Conservation (phyloP, 768 basidiomycete genomes). For the Pisolithus sp. region DNA sequence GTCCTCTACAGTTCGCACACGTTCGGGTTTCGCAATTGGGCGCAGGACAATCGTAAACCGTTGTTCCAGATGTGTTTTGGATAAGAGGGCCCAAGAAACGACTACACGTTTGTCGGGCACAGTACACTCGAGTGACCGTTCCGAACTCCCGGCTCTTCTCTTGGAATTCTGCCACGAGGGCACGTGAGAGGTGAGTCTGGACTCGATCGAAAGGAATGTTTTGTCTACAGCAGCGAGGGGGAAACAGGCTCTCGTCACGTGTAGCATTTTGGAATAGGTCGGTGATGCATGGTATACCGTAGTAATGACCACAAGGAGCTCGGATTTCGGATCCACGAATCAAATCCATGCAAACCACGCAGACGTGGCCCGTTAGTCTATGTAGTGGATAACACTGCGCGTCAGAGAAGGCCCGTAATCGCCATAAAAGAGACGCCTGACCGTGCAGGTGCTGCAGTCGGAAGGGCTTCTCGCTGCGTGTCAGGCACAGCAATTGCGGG, state of each 20-base stretch:
- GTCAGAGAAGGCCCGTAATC: not conserved
- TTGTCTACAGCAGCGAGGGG: slow-evolving; percentile 34
- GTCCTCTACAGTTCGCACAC: slow-evolving; percentile 21
- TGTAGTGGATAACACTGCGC: not conserved
- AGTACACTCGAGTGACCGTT: slow-evolving; percentile 34
- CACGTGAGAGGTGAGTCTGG: slow-evolving; percentile 16
- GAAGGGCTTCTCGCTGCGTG: not conserved
- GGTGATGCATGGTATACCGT: slow-evolving; percentile 29
- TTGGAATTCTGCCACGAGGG: slow-evolving; percentile 14
- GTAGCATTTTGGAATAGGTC: slow-evolving; percentile 30
- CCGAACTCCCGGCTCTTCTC: slow-evolving; percentile 26
- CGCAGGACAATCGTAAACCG: slow-evolving; percentile 17
- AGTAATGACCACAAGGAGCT: slow-evolving; percentile 31
- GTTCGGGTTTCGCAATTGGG: slow-evolving; percentile 15
- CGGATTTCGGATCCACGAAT: slow-evolving; percentile 22
- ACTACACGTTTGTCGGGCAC: slow-evolving; percentile 29
- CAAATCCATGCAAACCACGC: slow-evolving; percentile 30
- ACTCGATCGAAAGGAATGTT: slow-evolving; percentile 24
- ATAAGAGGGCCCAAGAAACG: slow-evolving; percentile 30
- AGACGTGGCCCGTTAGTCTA: slow-evolving; percentile 24
- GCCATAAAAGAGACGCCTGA: not conserved
- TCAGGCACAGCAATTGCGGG: not conserved
- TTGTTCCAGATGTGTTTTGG: slow-evolving; percentile 17
- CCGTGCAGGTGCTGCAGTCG: slow-evolving; percentile 2
- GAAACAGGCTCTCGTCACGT: slow-evolving; percentile 35